Evolutionary conservation across 2,329 filamentous ascomycete species (phyloP), one percentile per base, ranked within the genome.

Genomic region (Aspergillus pseudoterreus): DNA sequence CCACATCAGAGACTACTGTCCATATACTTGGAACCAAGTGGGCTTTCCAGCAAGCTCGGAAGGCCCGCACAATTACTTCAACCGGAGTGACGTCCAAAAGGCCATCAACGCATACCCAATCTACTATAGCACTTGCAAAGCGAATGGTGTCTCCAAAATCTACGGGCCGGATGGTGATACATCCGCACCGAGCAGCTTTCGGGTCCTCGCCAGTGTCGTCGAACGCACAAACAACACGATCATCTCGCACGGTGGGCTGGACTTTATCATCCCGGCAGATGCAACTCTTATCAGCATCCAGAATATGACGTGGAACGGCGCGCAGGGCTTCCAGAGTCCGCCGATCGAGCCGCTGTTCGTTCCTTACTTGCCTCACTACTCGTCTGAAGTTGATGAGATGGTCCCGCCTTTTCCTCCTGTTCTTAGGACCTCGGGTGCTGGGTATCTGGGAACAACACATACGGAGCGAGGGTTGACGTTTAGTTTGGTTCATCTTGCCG

Each of bases 281-380:
- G 88, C 87, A 14, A 87, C 87, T 0, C 75, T 92, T 1, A 74
- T 90, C 6, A 79, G 80, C 1, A 84, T 92, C 52, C 88, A 92
- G 65, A 91, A 91, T 73, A 89, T 92, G 84, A 91, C 87, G 0
- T 92, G 84, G 83, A 82, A 82, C 51, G 88, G 87, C 4, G 67
- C 77, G 41, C 81, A 87, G 47, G 89, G 88, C 0, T 92, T 92
- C 75, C 80, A 84, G 57, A 65, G 68, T 1, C 68, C 72, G 0
- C 88, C 88, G 0, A 66, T 65, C 1, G 78, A 83, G 47, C 82
- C 84, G 2, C 84, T 91, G 57, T 88, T 82, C 64, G 85, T 91
- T 0, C 87, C 88, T 0, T 84, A 82, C 63, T 82, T 85, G n/a
- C 33, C 33, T 21, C 14, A 24, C 1, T 47, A 47, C 27, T 6